Percentiles rank a stretch among this genome's conserved stretches.
phyloP scores from a whole-genome alignment of 768 basidiomycete genomes.

The Pleurotus sapidus region DNA sequence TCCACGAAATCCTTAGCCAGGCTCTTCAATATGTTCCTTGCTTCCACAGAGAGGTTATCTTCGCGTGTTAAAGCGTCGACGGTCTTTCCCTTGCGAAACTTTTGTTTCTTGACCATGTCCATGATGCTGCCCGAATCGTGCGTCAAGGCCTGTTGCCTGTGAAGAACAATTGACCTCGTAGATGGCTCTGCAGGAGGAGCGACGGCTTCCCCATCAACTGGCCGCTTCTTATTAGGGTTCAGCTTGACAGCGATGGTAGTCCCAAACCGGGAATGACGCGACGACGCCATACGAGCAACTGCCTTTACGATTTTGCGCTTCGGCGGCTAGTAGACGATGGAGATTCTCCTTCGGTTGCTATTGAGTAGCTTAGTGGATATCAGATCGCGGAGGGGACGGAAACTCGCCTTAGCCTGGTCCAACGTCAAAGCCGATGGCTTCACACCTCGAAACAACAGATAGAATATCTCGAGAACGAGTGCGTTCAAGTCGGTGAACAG shows the following conservation, averaged over 20 bases:
- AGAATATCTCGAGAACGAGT: conserved; percentile 88
- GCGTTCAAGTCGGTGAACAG: conserved; percentile 86
- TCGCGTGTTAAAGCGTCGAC: conserved; percentile 67
- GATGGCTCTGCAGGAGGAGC: conserved; percentile 19
- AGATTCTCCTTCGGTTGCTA: conserved; percentile 72
- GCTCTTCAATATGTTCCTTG: conserved; percentile 59
- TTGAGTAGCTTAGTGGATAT: conserved; percentile 9
- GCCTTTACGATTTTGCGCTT: conserved; percentile 65
- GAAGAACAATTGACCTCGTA: conserved; percentile 68
- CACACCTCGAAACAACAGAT: conserved; percentile 82
- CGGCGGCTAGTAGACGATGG: conserved; percentile 71
- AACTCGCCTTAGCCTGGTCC: conserved; percentile 63
- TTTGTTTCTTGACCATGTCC: conserved; percentile 66
- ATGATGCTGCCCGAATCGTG: conserved; percentile 65
- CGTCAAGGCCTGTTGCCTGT: conserved; percentile 80
- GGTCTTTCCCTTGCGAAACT: conserved; percentile 54
- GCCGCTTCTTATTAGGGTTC: conserved; percentile 47
- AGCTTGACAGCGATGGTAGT: conserved; percentile 86
- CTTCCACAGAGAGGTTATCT: conserved; percentile 67
- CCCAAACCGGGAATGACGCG: conserved; percentile 94
- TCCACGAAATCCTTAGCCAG: conserved; percentile 75
- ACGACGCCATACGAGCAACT: conserved; percentile 50
- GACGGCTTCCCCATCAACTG: conserved; percentile 15
- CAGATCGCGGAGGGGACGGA: conserved; percentile 6
- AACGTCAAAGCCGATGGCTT: conserved; percentile 54